Evolutionary conservation across 768 basidiomycete species (phyloP).

Genomic region (button mushroom (Agaricus bisporus)): DNA sequence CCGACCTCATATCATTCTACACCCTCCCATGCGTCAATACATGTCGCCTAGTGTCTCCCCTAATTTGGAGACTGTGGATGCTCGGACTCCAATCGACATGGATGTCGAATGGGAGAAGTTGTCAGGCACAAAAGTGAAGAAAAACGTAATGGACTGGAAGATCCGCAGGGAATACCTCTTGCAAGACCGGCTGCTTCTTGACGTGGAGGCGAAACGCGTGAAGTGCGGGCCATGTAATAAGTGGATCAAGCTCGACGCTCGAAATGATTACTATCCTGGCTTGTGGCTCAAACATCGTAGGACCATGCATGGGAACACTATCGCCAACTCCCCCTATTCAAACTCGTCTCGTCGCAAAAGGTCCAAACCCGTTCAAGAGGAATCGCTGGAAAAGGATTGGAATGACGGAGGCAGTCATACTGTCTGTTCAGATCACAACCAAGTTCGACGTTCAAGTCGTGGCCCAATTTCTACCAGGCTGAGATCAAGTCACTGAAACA

Average conservation of each 20-base stretch:
- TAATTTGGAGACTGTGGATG: not conserved
- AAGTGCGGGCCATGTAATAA: slow-evolving; percentile 3
- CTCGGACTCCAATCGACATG: not conserved
- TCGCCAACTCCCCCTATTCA: not conserved
- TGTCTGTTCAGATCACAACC: not conserved
- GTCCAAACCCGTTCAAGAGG: not conserved
- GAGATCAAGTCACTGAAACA: not conserved
- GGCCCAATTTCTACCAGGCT: not conserved
- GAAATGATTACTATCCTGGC: slow-evolving; percentile 10
- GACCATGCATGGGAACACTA: not conserved
- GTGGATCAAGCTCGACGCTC: slow-evolving; percentile 6
- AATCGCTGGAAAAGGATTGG: not conserved
- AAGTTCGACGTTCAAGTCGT: not conserved
- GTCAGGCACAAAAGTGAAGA: slow-evolving; percentile 1
- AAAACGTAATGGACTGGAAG: slow-evolving; percentile 9
- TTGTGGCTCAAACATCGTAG: slow-evolving; percentile 10
- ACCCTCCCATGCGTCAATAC: not conserved
- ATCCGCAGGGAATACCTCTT: not conserved
- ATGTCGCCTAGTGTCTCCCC: not conserved
- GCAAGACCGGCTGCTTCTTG: not conserved
- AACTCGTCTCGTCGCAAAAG: not conserved
- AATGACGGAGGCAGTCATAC: not conserved
- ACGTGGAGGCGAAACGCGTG: slow-evolving; percentile 6
- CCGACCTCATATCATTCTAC: not conserved
- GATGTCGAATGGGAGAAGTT: not conserved